Evolutionary conservation across 352 stramenopile species (phyloP).

Genomic region (Globisporangium camurandrum): DNA sequence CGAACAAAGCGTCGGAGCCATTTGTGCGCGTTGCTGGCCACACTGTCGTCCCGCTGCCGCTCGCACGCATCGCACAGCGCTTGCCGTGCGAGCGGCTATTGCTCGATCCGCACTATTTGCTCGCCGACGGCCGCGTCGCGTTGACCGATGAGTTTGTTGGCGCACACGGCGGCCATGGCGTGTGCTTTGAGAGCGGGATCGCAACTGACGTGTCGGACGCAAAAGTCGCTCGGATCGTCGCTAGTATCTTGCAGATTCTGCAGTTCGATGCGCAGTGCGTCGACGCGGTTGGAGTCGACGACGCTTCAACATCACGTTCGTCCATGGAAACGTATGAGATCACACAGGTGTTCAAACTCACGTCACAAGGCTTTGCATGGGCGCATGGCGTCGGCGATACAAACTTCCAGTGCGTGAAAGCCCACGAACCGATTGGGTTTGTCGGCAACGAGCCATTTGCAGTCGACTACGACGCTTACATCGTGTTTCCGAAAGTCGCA

Average conservation of each 20-base stretch:
- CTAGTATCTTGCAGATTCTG: slow-evolving; percentile 42
- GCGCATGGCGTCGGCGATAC: slow-evolving; percentile 35
- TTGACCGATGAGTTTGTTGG: slow-evolving; percentile 72
- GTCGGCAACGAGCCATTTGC: slow-evolving; percentile 27
- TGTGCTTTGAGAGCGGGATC: slow-evolving; percentile 66
- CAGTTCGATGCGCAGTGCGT: slow-evolving; percentile 29
- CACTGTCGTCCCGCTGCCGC: slow-evolving; percentile 14
- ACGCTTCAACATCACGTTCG: background rate
- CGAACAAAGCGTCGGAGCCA: slow-evolving; percentile 62
- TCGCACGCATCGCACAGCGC: slow-evolving; percentile 24
- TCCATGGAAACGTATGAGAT: slow-evolving; percentile 28
- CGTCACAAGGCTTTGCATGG: slow-evolving; percentile 45
- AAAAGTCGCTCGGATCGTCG: slow-evolving; percentile 36
- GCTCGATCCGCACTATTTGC: slow-evolving; percentile 48
- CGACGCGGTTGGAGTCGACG: slow-evolving; percentile 7
- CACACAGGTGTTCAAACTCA: slow-evolving; percentile 59
- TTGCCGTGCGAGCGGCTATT: slow-evolving; percentile 52
- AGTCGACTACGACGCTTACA: slow-evolving; percentile 50
- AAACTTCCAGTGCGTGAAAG: slow-evolving; percentile 52
- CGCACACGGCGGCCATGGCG: slow-evolving; percentile 39
- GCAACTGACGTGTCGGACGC: slow-evolving; percentile 38
- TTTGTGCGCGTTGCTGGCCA: slow-evolving; percentile 58
- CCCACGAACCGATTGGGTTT: slow-evolving; percentile 35
- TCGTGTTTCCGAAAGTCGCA: slow-evolving; percentile 64
- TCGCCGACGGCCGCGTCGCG: slow-evolving; percentile 46